These are phyloP conservation scores for Entelexis paramagnoliae DNA, from an alignment of 1,139 yeast species.

Conservation along the genomic window DNA sequence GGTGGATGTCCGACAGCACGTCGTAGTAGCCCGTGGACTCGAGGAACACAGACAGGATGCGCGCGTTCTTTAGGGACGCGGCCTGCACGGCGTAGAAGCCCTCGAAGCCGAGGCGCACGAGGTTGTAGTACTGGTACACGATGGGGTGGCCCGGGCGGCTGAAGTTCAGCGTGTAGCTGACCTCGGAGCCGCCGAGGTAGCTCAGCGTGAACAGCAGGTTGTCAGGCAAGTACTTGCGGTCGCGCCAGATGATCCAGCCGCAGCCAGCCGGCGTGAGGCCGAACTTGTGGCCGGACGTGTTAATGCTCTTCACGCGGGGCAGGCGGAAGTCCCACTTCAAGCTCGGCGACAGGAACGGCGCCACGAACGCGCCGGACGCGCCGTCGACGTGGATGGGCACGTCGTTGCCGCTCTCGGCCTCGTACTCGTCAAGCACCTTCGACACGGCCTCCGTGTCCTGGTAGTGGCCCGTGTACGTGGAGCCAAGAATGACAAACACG, in stretches of 20 bases:
- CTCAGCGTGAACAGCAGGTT: conserved; percentile 65
- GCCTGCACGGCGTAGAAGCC: conserved; percentile 61
- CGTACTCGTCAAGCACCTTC: conserved; percentile 53
- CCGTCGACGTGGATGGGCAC: conserved; percentile 89
- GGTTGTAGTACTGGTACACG: conserved; percentile 74
- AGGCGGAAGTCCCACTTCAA: conserved; percentile 74
- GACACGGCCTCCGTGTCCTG: conserved; percentile 61
- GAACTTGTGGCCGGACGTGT: conserved; percentile 90
- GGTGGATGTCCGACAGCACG: conserved; percentile 68
- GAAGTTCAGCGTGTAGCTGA: conserved; percentile 75
- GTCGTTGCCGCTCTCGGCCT: conserved; percentile 55
- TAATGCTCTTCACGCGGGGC: conserved; percentile 70
- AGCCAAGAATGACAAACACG: conserved; percentile 75
- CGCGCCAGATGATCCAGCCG: conserved; percentile 87
- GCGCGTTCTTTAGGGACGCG: conserved; percentile 56
- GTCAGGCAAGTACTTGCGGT: conserved; percentile 52
- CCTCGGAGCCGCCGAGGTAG: conserved; percentile 83
- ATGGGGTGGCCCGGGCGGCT: conserved; percentile 91
- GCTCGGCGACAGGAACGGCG: conserved; percentile 70
- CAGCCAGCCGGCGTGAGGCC: conserved; percentile 84
- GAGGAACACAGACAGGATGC: conserved; percentile 54
- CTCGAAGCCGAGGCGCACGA: conserved; percentile 55
- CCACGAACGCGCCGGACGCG: conserved; percentile 83
- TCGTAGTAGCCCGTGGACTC: conserved; percentile 60
- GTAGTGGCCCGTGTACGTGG: conserved; percentile 88